Evolutionary conservation across 305 asterid genomes (phyloP).

Genomic region (Fraxinus nigra): DNA sequence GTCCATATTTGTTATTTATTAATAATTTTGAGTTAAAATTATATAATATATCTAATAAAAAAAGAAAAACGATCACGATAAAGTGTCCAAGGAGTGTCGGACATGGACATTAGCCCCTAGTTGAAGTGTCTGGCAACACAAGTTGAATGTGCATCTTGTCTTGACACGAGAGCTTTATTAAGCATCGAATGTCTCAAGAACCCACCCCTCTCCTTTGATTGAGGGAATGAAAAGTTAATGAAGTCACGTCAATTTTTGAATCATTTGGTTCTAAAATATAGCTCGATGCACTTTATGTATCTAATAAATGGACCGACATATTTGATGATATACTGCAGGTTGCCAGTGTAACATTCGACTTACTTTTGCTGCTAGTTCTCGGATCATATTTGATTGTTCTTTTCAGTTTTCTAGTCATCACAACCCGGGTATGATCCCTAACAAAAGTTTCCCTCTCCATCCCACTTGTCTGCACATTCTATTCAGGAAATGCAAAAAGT

Average conservation of each 20-base stretch:
- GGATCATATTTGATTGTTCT: conserved; percentile 87
- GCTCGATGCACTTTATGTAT: not conserved
- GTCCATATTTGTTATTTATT: no score
- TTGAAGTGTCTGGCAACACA: no score
- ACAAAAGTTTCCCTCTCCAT: not conserved
- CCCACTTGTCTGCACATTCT: not conserved
- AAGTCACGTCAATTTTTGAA: not conserved
- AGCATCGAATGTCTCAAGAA: not conserved
- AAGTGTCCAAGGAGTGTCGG: no score
- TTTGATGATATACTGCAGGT: conserved; percentile 52
- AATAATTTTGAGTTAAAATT: no score
- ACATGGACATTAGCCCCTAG: no score
- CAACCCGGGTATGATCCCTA: conserved; percentile 68
- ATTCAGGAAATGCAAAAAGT: not conserved
- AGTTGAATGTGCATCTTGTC: not conserved
- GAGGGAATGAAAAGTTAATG: not conserved
- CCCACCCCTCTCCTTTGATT: not conserved
- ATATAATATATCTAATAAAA: no score
- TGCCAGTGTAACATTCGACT: conserved; percentile 91
- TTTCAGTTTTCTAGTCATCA: conserved; percentile 77
- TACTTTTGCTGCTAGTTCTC: conserved; percentile 76
- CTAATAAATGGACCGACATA: not conserved
- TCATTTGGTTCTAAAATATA: not conserved
- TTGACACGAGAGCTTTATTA: not conserved
- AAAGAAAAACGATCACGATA: no score